Evolutionary conservation across 2,329 filamentous ascomycete species (phyloP).

Genomic region (Cephalotrichum gorgonifer): DNA sequence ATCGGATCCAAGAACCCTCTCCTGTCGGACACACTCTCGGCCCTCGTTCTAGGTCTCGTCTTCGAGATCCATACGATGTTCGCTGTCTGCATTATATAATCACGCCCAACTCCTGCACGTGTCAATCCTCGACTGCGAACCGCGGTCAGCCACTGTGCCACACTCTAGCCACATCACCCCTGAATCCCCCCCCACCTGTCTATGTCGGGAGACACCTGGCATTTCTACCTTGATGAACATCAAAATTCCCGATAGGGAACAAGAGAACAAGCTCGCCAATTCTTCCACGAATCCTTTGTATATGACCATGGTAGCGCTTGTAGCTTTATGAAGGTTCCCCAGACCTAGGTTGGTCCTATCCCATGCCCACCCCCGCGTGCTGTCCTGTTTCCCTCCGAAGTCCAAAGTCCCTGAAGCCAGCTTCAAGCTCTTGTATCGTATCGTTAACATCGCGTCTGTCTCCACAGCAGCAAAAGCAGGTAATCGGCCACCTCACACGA

Average conservation of each 20-base stretch:
- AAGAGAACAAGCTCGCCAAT: background rate
- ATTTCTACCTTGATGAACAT: background rate
- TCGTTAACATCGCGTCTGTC: no score
- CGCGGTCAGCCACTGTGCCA: background rate
- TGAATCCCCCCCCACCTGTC: no score
- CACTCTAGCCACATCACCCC: background rate
- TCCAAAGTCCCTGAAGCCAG: no score
- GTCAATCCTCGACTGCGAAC: background rate
- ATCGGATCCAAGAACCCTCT: no score
- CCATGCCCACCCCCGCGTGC: background rate
- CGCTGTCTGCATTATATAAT: background rate
- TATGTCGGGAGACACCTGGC: constrained; percentile 6
- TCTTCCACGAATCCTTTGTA: background rate
- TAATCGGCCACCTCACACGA: background rate
- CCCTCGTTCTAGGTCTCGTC: no score
- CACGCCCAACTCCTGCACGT: background rate
- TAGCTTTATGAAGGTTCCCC: constrained; percentile 2
- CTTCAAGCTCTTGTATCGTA: no score
- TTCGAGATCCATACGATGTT: no score
- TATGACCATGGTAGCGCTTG: constrained; percentile 2
- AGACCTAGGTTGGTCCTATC: background rate
- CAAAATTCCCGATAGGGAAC: constrained; percentile 2
- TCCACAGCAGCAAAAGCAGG: no score
- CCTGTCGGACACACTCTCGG: no score
- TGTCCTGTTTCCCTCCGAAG: background rate